phyloP scores from a whole-genome alignment of 108 stramenopile genomes.

The Fragilaria radians region DNA sequence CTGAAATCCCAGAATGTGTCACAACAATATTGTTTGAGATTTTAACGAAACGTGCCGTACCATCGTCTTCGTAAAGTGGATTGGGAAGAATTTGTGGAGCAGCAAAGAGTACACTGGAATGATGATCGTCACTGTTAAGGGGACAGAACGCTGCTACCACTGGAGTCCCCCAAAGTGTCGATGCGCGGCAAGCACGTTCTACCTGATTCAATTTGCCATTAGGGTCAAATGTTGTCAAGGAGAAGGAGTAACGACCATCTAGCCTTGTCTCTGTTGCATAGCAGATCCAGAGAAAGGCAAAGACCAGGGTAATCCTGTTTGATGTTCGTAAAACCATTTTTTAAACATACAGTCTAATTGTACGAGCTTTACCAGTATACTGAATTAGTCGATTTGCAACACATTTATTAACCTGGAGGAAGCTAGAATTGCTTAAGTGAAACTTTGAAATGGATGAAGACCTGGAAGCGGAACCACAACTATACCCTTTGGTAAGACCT shows the following conservation, averaged over 20 bases:
- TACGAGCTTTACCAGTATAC: no score
- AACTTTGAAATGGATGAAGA: no score
- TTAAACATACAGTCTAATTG: no score
- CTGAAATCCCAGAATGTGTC: slow-evolving; percentile 62
- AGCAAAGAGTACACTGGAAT: slow-evolving; percentile 24
- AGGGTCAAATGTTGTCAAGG: slow-evolving; percentile 92
- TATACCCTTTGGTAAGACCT: no score
- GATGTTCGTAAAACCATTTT: no score
- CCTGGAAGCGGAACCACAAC: no score
- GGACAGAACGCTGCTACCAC: slow-evolving; percentile 43
- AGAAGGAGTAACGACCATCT: slow-evolving; percentile 88
- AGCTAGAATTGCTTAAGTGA: no score
- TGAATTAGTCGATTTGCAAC: no score
- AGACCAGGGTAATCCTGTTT: no score
- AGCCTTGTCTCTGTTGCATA: not conserved
- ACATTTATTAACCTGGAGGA: no score
- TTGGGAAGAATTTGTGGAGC: slow-evolving; percentile 48
- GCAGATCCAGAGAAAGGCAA: no score
- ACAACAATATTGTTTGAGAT: slow-evolving; percentile 44
- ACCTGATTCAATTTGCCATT: slow-evolving; percentile 91
- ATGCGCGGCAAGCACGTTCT: slow-evolving; percentile 76
- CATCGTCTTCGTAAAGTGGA: slow-evolving; percentile 63
- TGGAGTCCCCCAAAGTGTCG: slow-evolving; percentile 53
- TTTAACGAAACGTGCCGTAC: slow-evolving; percentile 55
- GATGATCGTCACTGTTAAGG: no score